Conservation (phyloP, 2,329 filamentous ascomycete species). For the Fusarium sarcochroum region DNA sequence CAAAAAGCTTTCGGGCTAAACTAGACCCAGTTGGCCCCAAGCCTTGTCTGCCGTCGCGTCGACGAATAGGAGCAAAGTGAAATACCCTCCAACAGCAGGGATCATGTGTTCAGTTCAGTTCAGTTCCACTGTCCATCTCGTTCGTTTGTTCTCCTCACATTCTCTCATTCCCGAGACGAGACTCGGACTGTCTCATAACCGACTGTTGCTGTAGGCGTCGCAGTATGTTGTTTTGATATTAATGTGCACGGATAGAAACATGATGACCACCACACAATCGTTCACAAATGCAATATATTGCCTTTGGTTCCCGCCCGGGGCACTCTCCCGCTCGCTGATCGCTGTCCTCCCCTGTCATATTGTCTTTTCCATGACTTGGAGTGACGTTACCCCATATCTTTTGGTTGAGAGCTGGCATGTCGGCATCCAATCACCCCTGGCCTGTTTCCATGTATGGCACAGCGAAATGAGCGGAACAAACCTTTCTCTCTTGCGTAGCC, state of each 20-base stretch:
- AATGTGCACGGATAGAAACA: not conserved
- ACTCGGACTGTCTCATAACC: not conserved
- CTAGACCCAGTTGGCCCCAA: slow-evolving; percentile 33
- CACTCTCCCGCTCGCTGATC: slow-evolving; percentile 15
- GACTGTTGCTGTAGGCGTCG: not conserved
- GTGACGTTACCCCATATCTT: slow-evolving; percentile 42
- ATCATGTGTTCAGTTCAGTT: slow-evolving; percentile 28
- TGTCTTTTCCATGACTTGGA: slow-evolving; percentile 32
- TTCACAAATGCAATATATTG: too few relatives aligned
- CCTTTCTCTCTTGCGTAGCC: not conserved
- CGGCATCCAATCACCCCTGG: slow-evolving; percentile 30
- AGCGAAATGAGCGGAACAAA: slow-evolving; percentile 34
- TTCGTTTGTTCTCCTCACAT: slow-evolving; percentile 23
- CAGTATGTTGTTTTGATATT: not conserved
- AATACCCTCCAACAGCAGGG: slow-evolving; percentile 29
- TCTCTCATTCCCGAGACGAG: slow-evolving; percentile 28
- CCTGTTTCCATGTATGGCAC: slow-evolving; percentile 40
- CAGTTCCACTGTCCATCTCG: slow-evolving; percentile 1
- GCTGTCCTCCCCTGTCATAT: slow-evolving; percentile 8
- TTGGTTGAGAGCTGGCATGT: slow-evolving; percentile 33
- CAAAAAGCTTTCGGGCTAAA: slow-evolving; percentile 41
- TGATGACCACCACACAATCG: not conserved
- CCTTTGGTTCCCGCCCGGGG: not conserved
- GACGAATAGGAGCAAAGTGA: slow-evolving; percentile 31
- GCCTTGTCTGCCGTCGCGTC: slow-evolving; percentile 38